Conservation (phyloP, 805 yeast species). For the Pachysolen tannophilus region DNA sequence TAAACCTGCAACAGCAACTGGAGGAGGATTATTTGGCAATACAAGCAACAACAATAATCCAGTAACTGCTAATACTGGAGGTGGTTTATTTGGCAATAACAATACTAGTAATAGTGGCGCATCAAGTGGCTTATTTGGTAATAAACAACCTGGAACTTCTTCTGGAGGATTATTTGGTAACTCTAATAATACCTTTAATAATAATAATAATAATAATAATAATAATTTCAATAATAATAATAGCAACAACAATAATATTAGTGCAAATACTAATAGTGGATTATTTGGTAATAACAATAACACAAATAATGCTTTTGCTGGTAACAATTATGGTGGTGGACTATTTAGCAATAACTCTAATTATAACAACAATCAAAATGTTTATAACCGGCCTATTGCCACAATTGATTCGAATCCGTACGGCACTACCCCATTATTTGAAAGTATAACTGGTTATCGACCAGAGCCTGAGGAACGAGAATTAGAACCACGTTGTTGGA, state of each 20-base stretch:
- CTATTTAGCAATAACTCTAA: constrained; percentile 15
- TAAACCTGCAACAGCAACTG: constrained; percentile 10
- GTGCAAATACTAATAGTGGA: constrained; percentile 15
- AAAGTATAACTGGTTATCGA: constrained; percentile 21
- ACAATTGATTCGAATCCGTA: constrained; percentile 55
- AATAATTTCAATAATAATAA: constrained; percentile 21
- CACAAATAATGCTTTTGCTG: constrained; percentile 24
- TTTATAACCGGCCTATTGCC: constrained; percentile 16
- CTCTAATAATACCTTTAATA: constrained; percentile 17
- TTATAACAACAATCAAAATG: no score
- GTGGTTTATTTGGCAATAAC: constrained; percentile 23
- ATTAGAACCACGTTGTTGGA: constrained; percentile 33
- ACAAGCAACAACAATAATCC: no score
- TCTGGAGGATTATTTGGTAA: constrained; percentile 21
- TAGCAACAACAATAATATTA: constrained; percentile 19
- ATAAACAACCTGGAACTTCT: no score
- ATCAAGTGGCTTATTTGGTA: constrained; percentile 14
- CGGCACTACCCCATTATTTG: constrained; percentile 67
- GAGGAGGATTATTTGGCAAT: constrained; percentile 15
- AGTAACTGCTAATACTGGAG: background rate
- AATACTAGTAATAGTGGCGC: constrained; percentile 9
- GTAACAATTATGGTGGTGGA: constrained; percentile 20
- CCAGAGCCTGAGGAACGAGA: constrained; percentile 9
- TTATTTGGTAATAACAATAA: constrained; percentile 13
- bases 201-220: constrained; percentile 14